These are phyloP conservation scores for Hericium rajendrae DNA, from an alignment of 768 basidiomycete species.

Conservation along the genomic window DNA sequence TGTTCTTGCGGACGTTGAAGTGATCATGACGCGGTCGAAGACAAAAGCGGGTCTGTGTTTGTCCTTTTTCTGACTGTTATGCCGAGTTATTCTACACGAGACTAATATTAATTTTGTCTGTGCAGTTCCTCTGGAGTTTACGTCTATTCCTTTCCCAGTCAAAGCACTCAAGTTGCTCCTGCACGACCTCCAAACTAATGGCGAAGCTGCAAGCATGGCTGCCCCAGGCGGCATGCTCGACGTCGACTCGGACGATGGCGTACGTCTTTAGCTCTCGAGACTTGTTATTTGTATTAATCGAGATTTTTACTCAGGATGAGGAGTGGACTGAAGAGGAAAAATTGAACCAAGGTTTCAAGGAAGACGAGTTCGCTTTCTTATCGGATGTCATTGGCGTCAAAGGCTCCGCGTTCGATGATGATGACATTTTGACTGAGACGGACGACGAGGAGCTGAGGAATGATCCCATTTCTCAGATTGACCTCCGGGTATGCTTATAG, in stretches of 20 bases:
- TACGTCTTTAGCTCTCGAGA: slow-evolving; percentile 22
- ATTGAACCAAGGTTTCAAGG: slow-evolving; percentile 44
- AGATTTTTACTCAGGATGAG: slow-evolving; percentile 46
- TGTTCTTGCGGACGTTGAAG: slow-evolving; percentile 28
- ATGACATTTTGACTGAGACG: slow-evolving; percentile 60
- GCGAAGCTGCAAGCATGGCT: slow-evolving; percentile 60
- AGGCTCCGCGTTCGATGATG: slow-evolving; percentile 66
- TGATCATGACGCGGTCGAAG: slow-evolving; percentile 93
- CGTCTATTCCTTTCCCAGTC: slow-evolving; percentile 77
- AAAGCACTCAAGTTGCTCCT: slow-evolving; percentile 88
- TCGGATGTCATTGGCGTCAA: slow-evolving; percentile 76
- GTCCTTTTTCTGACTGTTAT: neutral
- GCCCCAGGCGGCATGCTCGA: slow-evolving; percentile 44
- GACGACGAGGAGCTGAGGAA: slow-evolving; percentile 83
- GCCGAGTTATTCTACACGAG: slow-evolving; percentile 1
- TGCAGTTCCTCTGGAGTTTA: slow-evolving; percentile 79
- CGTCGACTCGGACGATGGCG: slow-evolving; percentile 70
- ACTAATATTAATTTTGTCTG: slow-evolving; percentile 13
- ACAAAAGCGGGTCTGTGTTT: slow-evolving; percentile 67
- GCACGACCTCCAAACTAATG: slow-evolving; percentile 72
- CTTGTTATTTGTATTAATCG: neutral
- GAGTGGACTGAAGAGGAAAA: slow-evolving; percentile 93
- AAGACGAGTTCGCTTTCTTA: slow-evolving; percentile 75
- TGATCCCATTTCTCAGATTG: slow-evolving; percentile 81
- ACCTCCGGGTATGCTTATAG: slow-evolving; percentile 47